These are phyloP conservation scores for Cornus suecica DNA, from an alignment of 148 eudicot genomes.

Conservation along the genomic window DNA sequence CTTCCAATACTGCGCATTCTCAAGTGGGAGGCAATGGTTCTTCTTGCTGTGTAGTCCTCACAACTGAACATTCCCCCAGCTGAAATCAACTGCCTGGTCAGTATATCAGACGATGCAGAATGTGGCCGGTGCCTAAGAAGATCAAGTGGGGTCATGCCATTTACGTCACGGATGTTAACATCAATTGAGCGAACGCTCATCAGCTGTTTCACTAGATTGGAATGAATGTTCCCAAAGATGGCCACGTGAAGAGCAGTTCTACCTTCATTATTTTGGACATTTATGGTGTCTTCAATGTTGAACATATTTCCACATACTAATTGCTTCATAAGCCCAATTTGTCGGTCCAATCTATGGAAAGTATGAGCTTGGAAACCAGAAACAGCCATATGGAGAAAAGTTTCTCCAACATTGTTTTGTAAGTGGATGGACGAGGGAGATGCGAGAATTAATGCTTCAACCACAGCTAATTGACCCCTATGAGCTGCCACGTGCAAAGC, in stretches of 20 bases:
- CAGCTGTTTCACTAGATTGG: slow-evolving; percentile 62
- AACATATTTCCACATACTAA: slow-evolving; percentile 39
- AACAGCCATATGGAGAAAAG: slow-evolving; percentile 74
- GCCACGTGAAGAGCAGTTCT: slow-evolving; percentile 85
- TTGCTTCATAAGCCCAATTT: slow-evolving; percentile 69
- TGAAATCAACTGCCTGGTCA: slow-evolving; percentile 66
- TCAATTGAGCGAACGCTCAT: slow-evolving; percentile 58
- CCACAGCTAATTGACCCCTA: slow-evolving; percentile 72
- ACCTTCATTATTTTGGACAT: slow-evolving; percentile 53
- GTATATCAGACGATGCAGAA: slow-evolving; percentile 65
- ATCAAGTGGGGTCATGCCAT: slow-evolving; percentile 86
- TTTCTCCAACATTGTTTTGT: slow-evolving; percentile 66
- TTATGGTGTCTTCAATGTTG: slow-evolving; percentile 56
- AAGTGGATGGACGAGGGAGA: slow-evolving; percentile 55
- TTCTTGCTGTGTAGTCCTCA: slow-evolving; percentile 65
- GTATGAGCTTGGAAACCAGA: slow-evolving; percentile 76
- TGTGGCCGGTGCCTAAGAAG: slow-evolving; percentile 73
- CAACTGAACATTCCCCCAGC: slow-evolving; percentile 82
- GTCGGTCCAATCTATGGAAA: slow-evolving; percentile 76
- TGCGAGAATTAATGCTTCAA: slow-evolving; percentile 64
- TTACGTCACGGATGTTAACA: slow-evolving; percentile 62
- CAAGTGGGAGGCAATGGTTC: slow-evolving; percentile 70
- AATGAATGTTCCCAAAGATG: slow-evolving; percentile 63
- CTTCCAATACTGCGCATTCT: slow-evolving; percentile 61
- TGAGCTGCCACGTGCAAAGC: slow-evolving; percentile 85